Base-by-base conservation (phyloP, 2,329 filamentous ascomycete species). In the Xylariaceae sp. region DNA sequence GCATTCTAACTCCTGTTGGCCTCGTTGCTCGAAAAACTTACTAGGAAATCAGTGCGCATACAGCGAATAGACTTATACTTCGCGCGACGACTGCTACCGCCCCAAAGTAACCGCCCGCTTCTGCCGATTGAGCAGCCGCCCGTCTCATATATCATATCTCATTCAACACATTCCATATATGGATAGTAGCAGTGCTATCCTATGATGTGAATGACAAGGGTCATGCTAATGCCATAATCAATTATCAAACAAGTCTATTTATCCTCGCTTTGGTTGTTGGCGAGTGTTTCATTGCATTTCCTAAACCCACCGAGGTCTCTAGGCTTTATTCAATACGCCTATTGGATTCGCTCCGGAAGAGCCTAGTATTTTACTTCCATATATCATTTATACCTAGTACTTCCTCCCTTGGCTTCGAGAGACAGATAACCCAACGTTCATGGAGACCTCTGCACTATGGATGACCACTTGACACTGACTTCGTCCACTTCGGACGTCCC, bases 391-490 rank as follows among this genome's bases (percentile, higher is more conserved):
- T 13, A 32, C 4, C 41, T 16, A 20, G 27, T 24, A 23, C n/a
- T 44, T 46, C 15, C 7, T 39, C 21, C 35, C n/a, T 16, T 33
- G 3, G 20, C 20, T 6, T 37, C n/a, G 24, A 45, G 27, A 8
- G 45, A 42, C 27, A 57, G 7, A 47, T 37, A 21, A 13, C 33
- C 26, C 32, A 30, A 50, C 47, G 32, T 27, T 7, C 26, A 23
- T 35, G 15, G 40, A 32, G 37, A 35, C 27, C 23, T 16, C 16
- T 39, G 10, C 48, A 50, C 16, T 15, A 60, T 60, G 57, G 51
- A 55, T 36, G 32, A 59, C 41, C 65, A 60, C n/a, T 29, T 67
- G 49, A 52, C 45, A 29, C 29, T 64, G 43, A 59, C 58, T 26
- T 53, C 58, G 11, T 41, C 64, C 21, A 57, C 64, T 30, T 53